These are phyloP conservation scores for Naumovozyma dairenensis DNA, from an alignment of 805 yeast genomes.

Conservation along the genomic window DNA sequence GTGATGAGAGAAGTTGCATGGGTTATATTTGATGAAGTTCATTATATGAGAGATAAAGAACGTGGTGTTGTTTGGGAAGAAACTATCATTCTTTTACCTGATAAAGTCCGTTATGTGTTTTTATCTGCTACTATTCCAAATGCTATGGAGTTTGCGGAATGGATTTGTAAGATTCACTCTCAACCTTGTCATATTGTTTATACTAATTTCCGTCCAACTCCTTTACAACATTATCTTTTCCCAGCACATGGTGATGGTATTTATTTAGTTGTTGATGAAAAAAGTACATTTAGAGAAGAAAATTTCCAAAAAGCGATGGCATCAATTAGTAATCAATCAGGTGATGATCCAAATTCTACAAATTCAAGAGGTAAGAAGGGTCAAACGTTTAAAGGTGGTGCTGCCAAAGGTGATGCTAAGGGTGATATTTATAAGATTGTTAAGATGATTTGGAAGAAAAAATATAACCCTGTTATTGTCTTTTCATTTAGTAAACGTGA, in stretches of 20 bases:
- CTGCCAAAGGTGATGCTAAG: constrained; percentile 46
- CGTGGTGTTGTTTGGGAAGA: constrained; percentile 99
- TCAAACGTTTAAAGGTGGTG: constrained; percentile 78
- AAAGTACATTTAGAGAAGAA: constrained; percentile 91
- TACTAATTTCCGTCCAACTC: constrained; percentile 98
- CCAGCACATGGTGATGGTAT: constrained; percentile 99
- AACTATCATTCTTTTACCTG: constrained; percentile 89
- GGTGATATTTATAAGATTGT: constrained; percentile 94
- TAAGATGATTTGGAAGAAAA: constrained; percentile 94
- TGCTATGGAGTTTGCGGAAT: constrained; percentile 96
- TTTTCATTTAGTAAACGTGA: constrained; percentile 97
- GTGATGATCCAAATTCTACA: constrained; percentile 68
- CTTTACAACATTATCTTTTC: constrained; percentile 91
- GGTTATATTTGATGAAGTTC: constrained; percentile 97
- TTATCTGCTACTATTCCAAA: constrained; percentile 95
- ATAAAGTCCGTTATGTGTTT: constrained; percentile 88
- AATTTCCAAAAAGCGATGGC: constrained; percentile 98
- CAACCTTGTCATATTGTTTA: constrained; percentile 99
- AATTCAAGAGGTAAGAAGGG: constrained; percentile 61
- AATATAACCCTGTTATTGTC: constrained; percentile 95
- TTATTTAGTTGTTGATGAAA: constrained; percentile 94
- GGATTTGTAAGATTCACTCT: constrained; percentile 90
- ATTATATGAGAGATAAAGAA: constrained; percentile 94
- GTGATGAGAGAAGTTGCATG: constrained; percentile 98
- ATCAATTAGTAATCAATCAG: constrained; percentile 68